A percentile compares a stretch with the other conserved stretches of the same genome.
These are phyloP conservation scores for Oidiodendron maius DNA, from an alignment of 495 filamentous ascomycete genomes.

Conservation along the genomic window DNA sequence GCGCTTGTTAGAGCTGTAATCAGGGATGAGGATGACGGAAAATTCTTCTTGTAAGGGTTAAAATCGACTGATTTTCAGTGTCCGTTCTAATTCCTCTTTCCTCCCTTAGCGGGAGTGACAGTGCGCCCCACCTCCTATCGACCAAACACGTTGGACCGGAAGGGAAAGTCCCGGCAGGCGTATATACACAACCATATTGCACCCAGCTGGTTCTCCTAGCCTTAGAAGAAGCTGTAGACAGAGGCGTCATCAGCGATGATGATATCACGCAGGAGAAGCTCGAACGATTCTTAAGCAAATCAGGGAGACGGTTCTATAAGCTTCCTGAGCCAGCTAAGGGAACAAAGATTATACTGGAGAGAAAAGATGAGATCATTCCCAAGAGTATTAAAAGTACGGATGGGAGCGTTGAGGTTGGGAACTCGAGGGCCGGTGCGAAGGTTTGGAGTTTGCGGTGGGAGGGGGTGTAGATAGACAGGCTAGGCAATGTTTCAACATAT, in stretches of 20 bases:
- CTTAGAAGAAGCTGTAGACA: conserved; percentile 61
- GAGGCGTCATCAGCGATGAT: conserved; percentile 58
- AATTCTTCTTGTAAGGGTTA: conserved; percentile 57
- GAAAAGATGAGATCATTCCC: conserved; percentile 3
- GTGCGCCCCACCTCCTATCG: conserved; percentile 67
- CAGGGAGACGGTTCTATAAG: conserved; percentile 69
- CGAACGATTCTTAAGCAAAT: conserved; percentile 66
- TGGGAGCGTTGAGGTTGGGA: conserved; percentile 8
- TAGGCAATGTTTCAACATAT: neutral
- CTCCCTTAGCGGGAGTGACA: conserved; percentile 5
- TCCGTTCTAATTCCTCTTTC: neutral
- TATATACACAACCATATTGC: conserved; percentile 84
- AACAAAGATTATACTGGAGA: conserved; percentile 3
- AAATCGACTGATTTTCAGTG: neutral
- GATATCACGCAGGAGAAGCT: conserved; percentile 64
- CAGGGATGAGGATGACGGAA: conserved; percentile 49
- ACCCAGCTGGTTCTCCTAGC: conserved; percentile 68
- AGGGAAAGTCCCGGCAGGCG: conserved; percentile 58
- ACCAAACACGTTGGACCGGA: conserved; percentile 58
- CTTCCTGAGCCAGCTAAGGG: neutral
- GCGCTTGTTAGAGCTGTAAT: conserved; percentile 57
- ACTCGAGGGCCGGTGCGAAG: neutral
- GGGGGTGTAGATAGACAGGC: neutral
- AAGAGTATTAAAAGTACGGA: conserved; percentile 4
- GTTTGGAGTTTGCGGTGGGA: conserved; percentile 9